phyloP scores from a whole-genome alignment of 352 stramenopile genomes.

The Pythium guiyangense region DNA sequence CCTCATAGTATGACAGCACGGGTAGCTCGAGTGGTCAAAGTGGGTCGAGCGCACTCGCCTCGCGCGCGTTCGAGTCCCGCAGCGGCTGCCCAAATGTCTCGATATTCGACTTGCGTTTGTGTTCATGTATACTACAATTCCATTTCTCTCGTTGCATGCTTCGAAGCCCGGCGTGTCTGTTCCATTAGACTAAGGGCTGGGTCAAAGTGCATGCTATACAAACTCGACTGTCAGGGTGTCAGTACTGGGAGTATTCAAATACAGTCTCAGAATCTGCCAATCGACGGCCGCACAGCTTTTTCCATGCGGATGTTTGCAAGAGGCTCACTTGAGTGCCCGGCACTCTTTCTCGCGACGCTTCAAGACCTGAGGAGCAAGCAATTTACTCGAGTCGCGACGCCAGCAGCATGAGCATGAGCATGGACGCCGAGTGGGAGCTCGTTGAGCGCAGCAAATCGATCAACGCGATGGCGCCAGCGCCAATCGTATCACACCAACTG shows the following conservation, averaged over 20 bases:
- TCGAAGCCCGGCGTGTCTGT: slow-evolving; percentile 89
- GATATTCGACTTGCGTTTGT: slow-evolving; percentile 2
- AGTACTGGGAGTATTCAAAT: slow-evolving; percentile 56
- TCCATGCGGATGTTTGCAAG: neutral
- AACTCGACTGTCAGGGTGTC: slow-evolving; percentile 72
- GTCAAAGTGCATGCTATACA: slow-evolving; percentile 86
- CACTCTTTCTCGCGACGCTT: too few relatives aligned
- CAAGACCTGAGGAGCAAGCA: neutral
- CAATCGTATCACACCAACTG: neutral
- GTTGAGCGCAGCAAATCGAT: slow-evolving; percentile 16
- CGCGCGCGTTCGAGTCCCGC: slow-evolving; percentile 65
- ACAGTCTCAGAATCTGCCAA: slow-evolving; percentile 84
- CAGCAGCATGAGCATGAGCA: neutral
- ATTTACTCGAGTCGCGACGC: neutral
- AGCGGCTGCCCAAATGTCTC: neutral
- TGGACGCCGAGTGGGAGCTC: slow-evolving; percentile 22
- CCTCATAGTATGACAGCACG: neutral
- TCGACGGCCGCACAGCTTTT: slow-evolving; percentile 62
- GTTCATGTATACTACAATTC: neutral
- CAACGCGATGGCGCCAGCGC: slow-evolving; percentile 12
- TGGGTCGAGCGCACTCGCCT: neutral
- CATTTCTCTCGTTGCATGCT: slow-evolving; percentile 45
- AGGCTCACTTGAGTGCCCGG: too few relatives aligned
- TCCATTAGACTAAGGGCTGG: slow-evolving; percentile 88
- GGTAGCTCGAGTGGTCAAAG: slow-evolving; percentile 7